Evolutionary conservation across 805 yeast genomes (phyloP), one percentile per base, ranked within the genome.

Genomic region (Candida arabinofermentans): DNA sequence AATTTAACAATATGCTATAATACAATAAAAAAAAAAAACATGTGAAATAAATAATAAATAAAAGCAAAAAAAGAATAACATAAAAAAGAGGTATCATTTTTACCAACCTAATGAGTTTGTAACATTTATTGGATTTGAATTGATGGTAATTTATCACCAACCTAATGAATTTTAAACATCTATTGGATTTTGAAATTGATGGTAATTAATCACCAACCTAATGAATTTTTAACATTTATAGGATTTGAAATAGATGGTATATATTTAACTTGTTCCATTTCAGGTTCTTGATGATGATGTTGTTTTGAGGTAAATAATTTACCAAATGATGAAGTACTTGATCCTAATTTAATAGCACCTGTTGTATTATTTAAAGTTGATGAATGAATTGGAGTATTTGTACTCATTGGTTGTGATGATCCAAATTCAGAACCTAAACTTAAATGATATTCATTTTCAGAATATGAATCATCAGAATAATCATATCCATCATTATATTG

Each of bases 181-280:
- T n/a, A n/a, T n/a, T n/a, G n/a, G n/a, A n/a, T n/a, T n/a, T n/a
- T n/a, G n/a, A n/a, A n/a, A n/a, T n/a, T n/a, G n/a, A n/a, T n/a
- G n/a, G n/a, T n/a, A n/a, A n/a, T n/a, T n/a, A 37, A n/a, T 55
- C 41, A 64, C 90, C 90, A 83, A 26, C 90, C 90, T 44, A 83
- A 66, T 2, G 91, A 82, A 58, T 81, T 83, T 46, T 78, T 77
- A 3, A 83, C 73, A 42, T 82, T 80, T 27, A 82, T 82, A 9
- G 91, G 91, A 41, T 74, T 76, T 7, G 86, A 80, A 30, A 83
- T 83, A 31, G 61, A 69, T 36, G 71, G 75, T 33, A 69, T 58
- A 42, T 54, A 67, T 37, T 52, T 49, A 24, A 46, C 41, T 30
- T 52, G 59, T 17, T 52, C 59, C 39, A 40, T 41, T 26, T 49